Base-by-base conservation (phyloP, 768 basidiomycete genomes). In the Tylopilus plumbeoviolaceoides region DNA sequence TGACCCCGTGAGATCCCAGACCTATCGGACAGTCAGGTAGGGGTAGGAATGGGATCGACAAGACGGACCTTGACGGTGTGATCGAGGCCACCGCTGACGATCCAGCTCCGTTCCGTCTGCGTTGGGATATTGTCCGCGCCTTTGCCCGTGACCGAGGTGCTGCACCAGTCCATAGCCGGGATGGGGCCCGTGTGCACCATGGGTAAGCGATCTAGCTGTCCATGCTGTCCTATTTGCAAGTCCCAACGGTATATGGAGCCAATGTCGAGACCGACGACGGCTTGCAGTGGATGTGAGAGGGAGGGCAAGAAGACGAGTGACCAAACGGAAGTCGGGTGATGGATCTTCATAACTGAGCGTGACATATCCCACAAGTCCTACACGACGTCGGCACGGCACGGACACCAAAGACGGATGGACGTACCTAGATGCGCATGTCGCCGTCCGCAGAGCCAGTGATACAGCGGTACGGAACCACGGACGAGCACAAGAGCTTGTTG, bases 381-480 rank as follows among this genome's bases (percentile, higher is more conserved):
- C 31, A 12, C 38, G 42, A 57, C 28, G 17, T 55, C 39, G 52
- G 56, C 21, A 36, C 20, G 47, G 40, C 28, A 41, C 20, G 18
- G 30, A 7, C 0, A 33, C 20, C 18, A 8, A 23, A 21, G 5
- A 6, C 17, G 6, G n/a, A 14, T 1, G 39, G 17, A 69, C 79
- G 50, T 60, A 89, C 89, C 89, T 89, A 91, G 35, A 90, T 78
- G 45, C 88, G 84, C 67, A 91, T 69, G 61, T 89, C 83, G 1
- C 87, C 88, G 62, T 91, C 89, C 8, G 87, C 84, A 31, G 88
- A 89, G 20, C 85, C 89, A 17, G 87, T 90, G 57, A 89, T 80
- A 50, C 86, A 88, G 55, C 87, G 89, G 56, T 84, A 76, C 33
- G 81, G 80, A 10, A 86, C 77, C 14, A 82, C 73, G n/a, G 79